Evolutionary conservation across 768 basidiomycete genomes (phyloP), one percentile per base, ranked within the genome.

Genomic region (Scleroderma citrinum): DNA sequence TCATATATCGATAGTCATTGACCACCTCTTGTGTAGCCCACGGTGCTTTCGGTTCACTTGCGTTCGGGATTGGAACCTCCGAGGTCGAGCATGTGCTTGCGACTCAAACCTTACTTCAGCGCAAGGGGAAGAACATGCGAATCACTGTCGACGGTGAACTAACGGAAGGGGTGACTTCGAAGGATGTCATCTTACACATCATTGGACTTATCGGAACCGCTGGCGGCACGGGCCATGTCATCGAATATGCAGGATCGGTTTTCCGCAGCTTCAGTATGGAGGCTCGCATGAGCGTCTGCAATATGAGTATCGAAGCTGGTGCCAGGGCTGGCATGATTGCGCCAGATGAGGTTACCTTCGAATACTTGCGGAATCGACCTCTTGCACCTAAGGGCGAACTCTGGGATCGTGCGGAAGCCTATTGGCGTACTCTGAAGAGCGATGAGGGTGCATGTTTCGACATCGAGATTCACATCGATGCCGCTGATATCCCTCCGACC

Each of bases 261-360:
- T 87, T 92, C 69, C 83, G 87, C 50, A 76, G 73, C 17, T 82
- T 92, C 61, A 85, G 83, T 60, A 91, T 93, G 87, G 92, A 94
- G 66, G 89, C 87, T 34, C 82, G 91, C 44, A 91, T 87, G 87
- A 87, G 84, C 59, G 83, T 83, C 53, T 92, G 91, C 71, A 94
- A 94, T 70, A 93, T 94, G 92, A 92, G 90, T 51, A 93, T 94
- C 61, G 92, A 94, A 66, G 92, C 84, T 48, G 92, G 92, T 59
- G 92, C 92, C 57, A 81, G 92, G 59, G 92, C 92, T 11, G 91
- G 91, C 45, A 92, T 94, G 90, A 78, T 94, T 49, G 91, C 89
- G 16, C 91, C 92, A 1, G 92, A 94, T 62, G 85, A 92, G 23
- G 72, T 83, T 51, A 94, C 92, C 11, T 92, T 93, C 61, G 75